phyloP scores from a whole-genome alignment of 768 basidiomycete species.

The Tylopilus sp. region DNA sequence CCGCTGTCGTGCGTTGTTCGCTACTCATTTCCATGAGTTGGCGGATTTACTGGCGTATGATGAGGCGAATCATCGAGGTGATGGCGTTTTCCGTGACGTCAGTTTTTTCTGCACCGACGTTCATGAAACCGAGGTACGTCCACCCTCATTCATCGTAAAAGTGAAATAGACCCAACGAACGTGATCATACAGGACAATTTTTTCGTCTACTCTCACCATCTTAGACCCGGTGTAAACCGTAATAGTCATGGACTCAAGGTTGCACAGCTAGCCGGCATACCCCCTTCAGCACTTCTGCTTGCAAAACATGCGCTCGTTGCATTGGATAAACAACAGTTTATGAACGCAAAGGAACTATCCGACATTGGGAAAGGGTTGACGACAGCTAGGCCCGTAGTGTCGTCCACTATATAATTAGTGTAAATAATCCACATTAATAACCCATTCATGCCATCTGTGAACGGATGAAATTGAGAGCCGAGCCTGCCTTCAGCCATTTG shows the following conservation, averaged over 20 bases:
- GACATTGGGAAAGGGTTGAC: constrained; percentile 31
- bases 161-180: not conserved
- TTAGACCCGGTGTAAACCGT: constrained; percentile 81
- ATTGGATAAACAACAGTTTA: constrained; percentile 29
- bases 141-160: not conserved
- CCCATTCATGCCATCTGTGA: constrained; percentile 39
- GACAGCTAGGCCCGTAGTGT: no score
- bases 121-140: constrained; percentile 67
- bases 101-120: constrained; percentile 90
- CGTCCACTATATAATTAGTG: no score
- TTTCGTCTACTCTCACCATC: constrained; percentile 80
- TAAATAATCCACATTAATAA: not conserved
- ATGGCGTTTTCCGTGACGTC: constrained; percentile 55
- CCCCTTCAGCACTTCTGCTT: constrained; percentile 53
- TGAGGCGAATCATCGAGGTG: constrained; percentile 36
- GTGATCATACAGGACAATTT: constrained; percentile 52
- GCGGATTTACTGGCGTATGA: constrained; percentile 75
- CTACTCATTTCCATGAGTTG: constrained; percentile 97
- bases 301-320: constrained; percentile 53
- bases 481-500: constrained; percentile 86
- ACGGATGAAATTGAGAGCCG: constrained; percentile 87
- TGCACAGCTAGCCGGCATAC: constrained; percentile 84
- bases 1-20: constrained; percentile 83
- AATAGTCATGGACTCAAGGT: constrained; percentile 91
- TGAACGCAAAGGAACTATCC: constrained; percentile 28